Base-by-base conservation (phyloP, 352 stramenopile genomes). In the Halophytophthora polymorphica region DNA sequence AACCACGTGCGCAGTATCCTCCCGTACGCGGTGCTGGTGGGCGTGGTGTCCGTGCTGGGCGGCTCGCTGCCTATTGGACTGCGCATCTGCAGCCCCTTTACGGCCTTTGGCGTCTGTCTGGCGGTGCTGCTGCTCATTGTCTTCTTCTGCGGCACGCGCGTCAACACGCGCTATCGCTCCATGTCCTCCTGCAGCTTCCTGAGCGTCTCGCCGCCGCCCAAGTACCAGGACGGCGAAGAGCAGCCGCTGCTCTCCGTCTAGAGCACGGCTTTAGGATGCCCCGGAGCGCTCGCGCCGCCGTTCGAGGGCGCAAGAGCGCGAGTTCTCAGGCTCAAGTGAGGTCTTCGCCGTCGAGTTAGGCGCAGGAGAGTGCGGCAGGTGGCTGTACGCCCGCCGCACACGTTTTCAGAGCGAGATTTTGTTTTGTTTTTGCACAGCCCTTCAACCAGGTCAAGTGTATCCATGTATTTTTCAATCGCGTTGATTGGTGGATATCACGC, bases 1-100 rank as follows among this genome's bases (percentile, higher is more conserved):
- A 85, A 90, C 70, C 86, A 96, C 53, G 64, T 95, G 33, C 75
- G 83, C 45, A 95, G 82, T 58, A 91, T 92, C 52, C 61, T 91
- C 48, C 86, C 84, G 18, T 96, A 95, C 58, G 78, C 83, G 1
- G 33, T 95, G 13, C 53, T 93, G 14, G 81, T 94, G 6, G 83
- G 69, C 18, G 56, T 65, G 31, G 68, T 95, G 28, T 86, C 83
- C 18, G 66, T 94, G 21, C 63, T 77, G 12, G 69, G 81, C 33
- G 86, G 86, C 14, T 72, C 73, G 31, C 53, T 96, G 29, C 81
- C 83, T 10, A 83, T 93, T 19, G 82, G 75, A 7, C 55, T 90
- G 38, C 74, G 86, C 45, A 63, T 93, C 31, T 84, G 80, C 61
- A 90, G 73, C 44, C 69, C 77, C 42, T 93, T 93, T 60, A 90